Conservation (phyloP, 2,329 filamentous ascomycete species). For the Xenoacremonium recifei region DNA sequence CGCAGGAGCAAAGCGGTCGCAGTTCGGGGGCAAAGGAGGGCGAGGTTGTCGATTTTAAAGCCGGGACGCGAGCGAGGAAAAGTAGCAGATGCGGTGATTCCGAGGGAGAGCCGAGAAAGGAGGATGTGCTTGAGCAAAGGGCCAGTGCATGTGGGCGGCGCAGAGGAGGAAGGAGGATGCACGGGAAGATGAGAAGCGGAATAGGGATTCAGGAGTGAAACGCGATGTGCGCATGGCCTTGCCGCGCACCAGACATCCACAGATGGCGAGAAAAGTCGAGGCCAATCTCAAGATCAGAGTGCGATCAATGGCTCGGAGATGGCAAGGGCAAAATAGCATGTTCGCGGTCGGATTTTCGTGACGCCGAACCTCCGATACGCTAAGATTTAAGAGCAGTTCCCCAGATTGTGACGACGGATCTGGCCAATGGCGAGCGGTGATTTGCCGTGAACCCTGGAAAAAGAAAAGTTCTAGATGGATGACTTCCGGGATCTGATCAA, state of each 20-base stretch:
- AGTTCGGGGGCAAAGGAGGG: background rate
- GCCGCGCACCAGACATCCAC: conserved; percentile 11
- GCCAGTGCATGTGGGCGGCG: conserved; percentile 21
- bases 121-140: conserved; percentile 25
- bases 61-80: conserved; percentile 14
- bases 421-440: background rate
- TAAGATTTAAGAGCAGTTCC: conserved; percentile 7
- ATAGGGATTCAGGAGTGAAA: conserved; percentile 7
- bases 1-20: conserved; percentile 2
- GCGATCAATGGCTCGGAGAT: conserved; percentile 9
- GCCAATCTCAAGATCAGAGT: conserved; percentile 12
- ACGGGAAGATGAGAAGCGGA: background rate
- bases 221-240: conserved; percentile 14
- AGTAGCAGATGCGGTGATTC: conserved; percentile 19
- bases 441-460: too few species aligned
- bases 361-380: conserved; percentile 8
- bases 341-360: conserved; percentile 13
- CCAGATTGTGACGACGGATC: conserved; percentile 7
- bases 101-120: conserved; percentile 23
- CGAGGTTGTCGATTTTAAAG: too few species aligned
- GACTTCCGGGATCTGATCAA: too few species aligned
- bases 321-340: conserved; percentile 12
- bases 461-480: too few species aligned
- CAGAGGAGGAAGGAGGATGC: background rate
- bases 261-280: conserved; percentile 9